phyloP scores from a whole-genome alignment of 1,284 basidiomycete species.

The Stereum hirsutum region DNA sequence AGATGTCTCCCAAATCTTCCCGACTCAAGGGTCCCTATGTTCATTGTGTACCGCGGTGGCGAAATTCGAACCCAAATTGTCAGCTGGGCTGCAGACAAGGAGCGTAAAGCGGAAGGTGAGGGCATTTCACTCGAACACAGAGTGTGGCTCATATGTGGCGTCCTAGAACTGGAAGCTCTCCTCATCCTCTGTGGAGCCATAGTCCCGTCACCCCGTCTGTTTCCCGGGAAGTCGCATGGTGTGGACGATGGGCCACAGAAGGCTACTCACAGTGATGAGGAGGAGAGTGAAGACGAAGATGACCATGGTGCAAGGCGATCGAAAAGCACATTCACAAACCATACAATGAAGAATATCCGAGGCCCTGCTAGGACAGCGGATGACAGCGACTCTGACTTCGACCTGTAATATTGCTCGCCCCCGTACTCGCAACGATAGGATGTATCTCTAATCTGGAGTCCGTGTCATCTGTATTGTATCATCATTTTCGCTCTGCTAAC shows the following conservation, averaged over 20 bases:
- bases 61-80: slow-evolving; percentile 83
- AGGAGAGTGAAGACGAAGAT: slow-evolving; percentile 35
- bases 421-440: no score
- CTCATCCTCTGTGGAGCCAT: slow-evolving; percentile 54
- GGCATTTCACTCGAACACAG: background rate
- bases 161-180: slow-evolving; percentile 65
- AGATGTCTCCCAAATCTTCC: slow-evolving; percentile 97
- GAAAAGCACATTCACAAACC: slow-evolving; percentile 47
- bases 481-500: no score
- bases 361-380: slow-evolving; percentile 33
- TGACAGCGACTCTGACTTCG: slow-evolving; percentile 70
- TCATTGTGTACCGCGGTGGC: slow-evolving; percentile 89
- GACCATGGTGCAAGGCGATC: slow-evolving; percentile 43
- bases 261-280: slow-evolving; percentile 20
- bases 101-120: slow-evolving; percentile 75
- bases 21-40: slow-evolving; percentile 84
- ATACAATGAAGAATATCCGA: slow-evolving; percentile 48
- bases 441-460: no score
- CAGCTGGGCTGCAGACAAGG: slow-evolving; percentile 72
- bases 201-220: slow-evolving; percentile 30
- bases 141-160: slow-evolving; percentile 2
- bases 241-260: background rate
- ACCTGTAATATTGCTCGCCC: slow-evolving; percentile 44
- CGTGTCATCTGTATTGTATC: no score
- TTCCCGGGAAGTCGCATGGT: slow-evolving; percentile 17